Conservation (phyloP, 306 rosid species). For the Begonia peltatifolia region DNA sequence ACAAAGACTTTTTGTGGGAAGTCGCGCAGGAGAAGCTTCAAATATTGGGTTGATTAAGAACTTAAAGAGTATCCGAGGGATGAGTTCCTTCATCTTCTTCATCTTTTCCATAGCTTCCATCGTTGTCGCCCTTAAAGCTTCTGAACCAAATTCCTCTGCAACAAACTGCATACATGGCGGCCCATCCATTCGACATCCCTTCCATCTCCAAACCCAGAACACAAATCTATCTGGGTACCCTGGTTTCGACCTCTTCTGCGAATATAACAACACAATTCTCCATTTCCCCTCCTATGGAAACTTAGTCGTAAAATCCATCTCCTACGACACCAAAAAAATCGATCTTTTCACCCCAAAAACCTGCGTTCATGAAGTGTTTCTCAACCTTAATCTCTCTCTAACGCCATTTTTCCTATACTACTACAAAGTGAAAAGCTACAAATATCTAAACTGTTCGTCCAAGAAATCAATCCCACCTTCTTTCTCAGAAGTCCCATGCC, state of each 20-base stretch:
- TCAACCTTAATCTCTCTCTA: slow-evolving; percentile 47
- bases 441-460: slow-evolving; percentile 50
- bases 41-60: not conserved
- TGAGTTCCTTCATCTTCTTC: slow-evolving; percentile 19
- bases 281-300: slow-evolving; percentile 44
- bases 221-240: slow-evolving; percentile 5
- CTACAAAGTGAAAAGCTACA: slow-evolving; percentile 28
- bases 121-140: slow-evolving; percentile 18
- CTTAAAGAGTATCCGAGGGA: not conserved
- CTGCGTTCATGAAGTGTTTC: slow-evolving; percentile 52
- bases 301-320: slow-evolving; percentile 51
- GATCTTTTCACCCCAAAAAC: slow-evolving; percentile 47
- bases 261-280: slow-evolving; percentile 35
- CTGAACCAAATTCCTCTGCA: slow-evolving; percentile 5
- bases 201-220: slow-evolving; percentile 17
- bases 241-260: slow-evolving; percentile 27
- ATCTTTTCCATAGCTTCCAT: slow-evolving; percentile 21
- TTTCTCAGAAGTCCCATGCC: slow-evolving; percentile 44
- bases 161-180: slow-evolving; percentile 17
- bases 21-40: too few relatives aligned
- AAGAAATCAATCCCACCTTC: slow-evolving; percentile 7
- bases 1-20: too few relatives aligned
- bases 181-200: slow-evolving; percentile 35
- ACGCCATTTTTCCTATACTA: slow-evolving; percentile 41
- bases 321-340: slow-evolving; percentile 37